Conservation (phyloP, 1,284 basidiomycete species). For the Xerocomus amazonicus region DNA sequence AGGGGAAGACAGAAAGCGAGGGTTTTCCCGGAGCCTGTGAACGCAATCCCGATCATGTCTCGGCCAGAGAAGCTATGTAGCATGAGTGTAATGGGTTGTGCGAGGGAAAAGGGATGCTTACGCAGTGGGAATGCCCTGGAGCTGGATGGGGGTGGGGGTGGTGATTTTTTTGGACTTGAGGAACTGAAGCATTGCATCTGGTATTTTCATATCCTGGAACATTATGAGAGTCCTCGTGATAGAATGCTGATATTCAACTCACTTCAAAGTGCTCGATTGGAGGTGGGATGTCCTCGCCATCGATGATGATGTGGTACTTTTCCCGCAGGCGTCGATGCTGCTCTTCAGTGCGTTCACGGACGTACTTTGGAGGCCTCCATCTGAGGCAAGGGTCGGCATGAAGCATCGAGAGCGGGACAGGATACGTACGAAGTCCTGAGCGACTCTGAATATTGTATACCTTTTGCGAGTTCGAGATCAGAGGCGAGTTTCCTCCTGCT, state of each 20-base stretch:
- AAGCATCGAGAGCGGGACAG: not conserved
- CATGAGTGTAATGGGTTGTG: slow-evolving; percentile 5
- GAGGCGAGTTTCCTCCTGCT: slow-evolving; percentile 88
- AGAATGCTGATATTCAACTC: slow-evolving; percentile 26
- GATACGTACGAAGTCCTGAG: slow-evolving; percentile 71
- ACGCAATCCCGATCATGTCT: slow-evolving; percentile 94
- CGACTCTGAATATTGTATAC: slow-evolving; percentile 87
- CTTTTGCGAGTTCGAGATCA: slow-evolving; percentile 90
- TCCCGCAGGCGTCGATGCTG: slow-evolving; percentile 79
- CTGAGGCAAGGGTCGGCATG: slow-evolving; percentile 38
- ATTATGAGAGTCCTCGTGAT: slow-evolving; percentile 13
- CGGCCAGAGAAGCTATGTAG: slow-evolving; percentile 74
- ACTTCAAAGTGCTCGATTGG: slow-evolving; percentile 90
- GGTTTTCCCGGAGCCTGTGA: slow-evolving; percentile 92
- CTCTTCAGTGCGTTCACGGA: slow-evolving; percentile 67
- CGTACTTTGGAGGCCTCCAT: slow-evolving; percentile 86
- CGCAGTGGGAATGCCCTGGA: slow-evolving; percentile 96
- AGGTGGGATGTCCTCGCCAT: slow-evolving; percentile 91
- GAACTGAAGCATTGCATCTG: slow-evolving; percentile 76
- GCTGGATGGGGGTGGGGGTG: slow-evolving; percentile 91
- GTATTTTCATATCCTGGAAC: slow-evolving; percentile 94
- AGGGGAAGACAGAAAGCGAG: slow-evolving; percentile 89
- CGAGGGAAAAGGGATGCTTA: slow-evolving; percentile 38
- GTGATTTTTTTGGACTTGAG: slow-evolving; percentile 84
- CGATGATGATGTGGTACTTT: slow-evolving; percentile 88